Evolutionary conservation across 352 stramenopile species (phyloP), one percentile per base, ranked within the genome.

Genomic region (Pythium diclinum): DNA sequence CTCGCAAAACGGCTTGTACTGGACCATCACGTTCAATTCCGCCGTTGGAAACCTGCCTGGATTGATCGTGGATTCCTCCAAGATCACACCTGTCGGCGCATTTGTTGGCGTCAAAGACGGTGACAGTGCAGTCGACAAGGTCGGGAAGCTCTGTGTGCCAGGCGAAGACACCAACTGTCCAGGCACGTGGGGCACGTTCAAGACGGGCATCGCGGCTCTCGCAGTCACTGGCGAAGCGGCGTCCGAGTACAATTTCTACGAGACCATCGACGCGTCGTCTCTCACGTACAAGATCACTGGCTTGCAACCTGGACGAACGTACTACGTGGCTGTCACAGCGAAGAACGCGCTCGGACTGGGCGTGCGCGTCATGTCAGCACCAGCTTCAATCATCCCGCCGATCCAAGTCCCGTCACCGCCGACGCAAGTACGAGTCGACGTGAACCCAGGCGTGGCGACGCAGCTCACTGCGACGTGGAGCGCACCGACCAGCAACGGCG

Each of bases 321-420:
- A 97, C 63, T 92, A 87, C 44, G 83, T 97, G 14, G 71, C 84
- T 1, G 87, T 98, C 33, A 83, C 89, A 7, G 93, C 90, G 6
- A 86, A 95, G 36, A 98, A 98, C 72, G 70, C 76, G 16, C 76
- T 89, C 19, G 91, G 90, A 42, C 71, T 81, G 21, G 72, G 80
- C 16, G 48, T 72, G 16, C 79, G 81, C 6, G 61, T 76, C 7
- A 67, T 67, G 38, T 77, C 79, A 3, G 69, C 75, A 3, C 83
- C 82, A 1, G 34, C 62, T 16, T 67, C 61, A 38, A 83, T 94
- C 51, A 76, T 77, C 1, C 76, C 73, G 16, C 88, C 89, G 17
- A 57, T 95, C 34, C 91, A 97, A 68, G 79, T 87, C 7, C 92
- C 94, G 34, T 78, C 77, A 2, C 58, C 66, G 25, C 91, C 92